Evolutionary conservation across 306 rosid species (phyloP), one percentile per base, ranked within the genome.

Genomic region (Astragalus glycyphyllos): DNA sequence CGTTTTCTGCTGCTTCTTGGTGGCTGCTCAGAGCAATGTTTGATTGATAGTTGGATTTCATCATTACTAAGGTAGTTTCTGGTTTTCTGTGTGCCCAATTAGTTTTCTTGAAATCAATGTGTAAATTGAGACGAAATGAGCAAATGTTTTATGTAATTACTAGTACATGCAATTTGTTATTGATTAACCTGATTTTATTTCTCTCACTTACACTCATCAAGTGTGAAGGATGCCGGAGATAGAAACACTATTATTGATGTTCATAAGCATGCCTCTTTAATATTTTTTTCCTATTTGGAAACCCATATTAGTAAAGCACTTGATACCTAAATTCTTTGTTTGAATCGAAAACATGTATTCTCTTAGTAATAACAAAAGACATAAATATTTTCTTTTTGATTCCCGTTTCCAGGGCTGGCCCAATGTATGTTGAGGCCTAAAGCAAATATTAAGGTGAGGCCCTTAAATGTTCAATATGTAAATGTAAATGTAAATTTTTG

Each of bases 111-210:
- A 41, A 50, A 17, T 16, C 44, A 31, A 40, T 79, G 34, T 79
- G 53, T 65, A 72, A 78, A 78, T 44, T 59, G 70, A 73, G 72
- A 60, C 6, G 3, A 54, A n/a, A 48, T 53, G 72, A 26, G 54
- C 76, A 59, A 44, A 35, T 73, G 31, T 67, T 73, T 12, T 58
- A 7, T 79, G 79, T 79, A 79, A 79, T 67, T 78, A 68, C 16
- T 35, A 26, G 3, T 26, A 68, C 35, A 29, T 20, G 80, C 32
- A 35, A 35, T 75, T 50, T 56, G 57, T 13, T 60, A 2, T 44
- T 32, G 48, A 42, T 38, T 16, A 5, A 23, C 63, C 13, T 35
- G 14, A 44, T 65, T 57, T n/a, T 6, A 20, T 56, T 54, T 65
- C 15, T 37, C 14, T 9, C 57, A 29, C 41, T 63, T 74, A 13